Evolutionary conservation across 208 protist species (phyloP).

Genomic region (Jaenimonas drosophilae): DNA sequence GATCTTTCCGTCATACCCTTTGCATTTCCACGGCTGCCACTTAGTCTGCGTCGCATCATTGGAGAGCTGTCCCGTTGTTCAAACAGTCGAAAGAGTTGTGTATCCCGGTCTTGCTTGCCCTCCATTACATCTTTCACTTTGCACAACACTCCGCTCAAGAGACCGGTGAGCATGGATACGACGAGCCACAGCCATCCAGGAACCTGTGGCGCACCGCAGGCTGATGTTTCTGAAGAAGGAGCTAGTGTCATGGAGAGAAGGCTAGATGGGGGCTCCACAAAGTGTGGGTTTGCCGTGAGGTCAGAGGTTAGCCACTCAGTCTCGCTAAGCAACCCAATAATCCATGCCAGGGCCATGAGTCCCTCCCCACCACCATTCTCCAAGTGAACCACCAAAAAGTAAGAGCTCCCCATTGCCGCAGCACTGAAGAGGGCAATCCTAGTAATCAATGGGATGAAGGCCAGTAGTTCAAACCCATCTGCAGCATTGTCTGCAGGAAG

Average conservation of each 20-base stretch:
- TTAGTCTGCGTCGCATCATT: not conserved
- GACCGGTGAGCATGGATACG: slow-evolving; percentile 57
- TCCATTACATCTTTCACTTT: slow-evolving; percentile 81
- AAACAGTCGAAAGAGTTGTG: slow-evolving; percentile 17
- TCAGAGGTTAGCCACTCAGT: slow-evolving; percentile 42
- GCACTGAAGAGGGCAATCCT: not conserved
- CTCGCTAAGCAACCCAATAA: slow-evolving; percentile 51
- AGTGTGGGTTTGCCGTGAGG: slow-evolving; percentile 3
- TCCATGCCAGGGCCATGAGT: slow-evolving; percentile 56
- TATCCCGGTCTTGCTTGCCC: slow-evolving; percentile 26
- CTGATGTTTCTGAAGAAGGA: no score
- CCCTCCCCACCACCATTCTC: slow-evolving; percentile 53
- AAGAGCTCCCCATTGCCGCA: slow-evolving; percentile 13
- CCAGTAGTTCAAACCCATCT: slow-evolving; percentile 1
- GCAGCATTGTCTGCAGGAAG: not conserved
- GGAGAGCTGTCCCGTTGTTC: slow-evolving; percentile 1
- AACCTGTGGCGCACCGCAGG: slow-evolving; percentile 2
- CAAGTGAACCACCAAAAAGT: slow-evolving; percentile 26
- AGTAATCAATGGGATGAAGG: not conserved
- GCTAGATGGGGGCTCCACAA: slow-evolving; percentile 2
- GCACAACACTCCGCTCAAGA: slow-evolving; percentile 67
- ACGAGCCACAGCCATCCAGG: slow-evolving; percentile 54
- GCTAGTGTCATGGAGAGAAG: no score
- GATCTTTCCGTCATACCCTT: no score
- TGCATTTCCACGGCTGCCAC: no score